Evolutionary conservation across 371 early-diverging fungal species (phyloP), one percentile per base, ranked within the genome.

Genomic region (Saksenaea vasiformis): DNA sequence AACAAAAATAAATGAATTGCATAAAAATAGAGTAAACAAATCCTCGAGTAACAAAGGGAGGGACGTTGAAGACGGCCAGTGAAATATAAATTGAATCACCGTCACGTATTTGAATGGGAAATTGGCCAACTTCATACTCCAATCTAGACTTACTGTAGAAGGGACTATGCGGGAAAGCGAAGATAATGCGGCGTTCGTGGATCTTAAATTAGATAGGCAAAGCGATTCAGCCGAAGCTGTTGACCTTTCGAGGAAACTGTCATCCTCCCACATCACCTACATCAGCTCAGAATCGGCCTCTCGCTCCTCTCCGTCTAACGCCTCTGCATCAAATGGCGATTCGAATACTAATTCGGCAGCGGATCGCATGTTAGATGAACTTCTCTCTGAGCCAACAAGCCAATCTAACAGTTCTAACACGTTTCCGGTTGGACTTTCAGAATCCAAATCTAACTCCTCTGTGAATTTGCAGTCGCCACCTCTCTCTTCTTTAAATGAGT

Each of bases 321-420:
- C n/a, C 22, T 22, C n/a, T 17, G 7, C 51, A 47, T 47, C 51
- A 17, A n/a, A 47, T 0, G 51, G 51, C 31, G 56, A 34, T 55
- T 55, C 56, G 56, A 31, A 5, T 1, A 34, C 57, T 11, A 56
- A 39, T 24, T 37, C 60, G 22, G 61, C 65, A 28, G 68, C 73
- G 17, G 67, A 73, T 39, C 71, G 60, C n/a, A 37, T 76, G 22
- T 37, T 76, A 26, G 71, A 76, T 59, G 77, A 76, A 55, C 59
- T 47, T 24, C 37, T 76, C 3, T 63, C 76, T 9, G 54, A 61
- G 24, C 19, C 57, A 15, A 22, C 60, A 5, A 47, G 14, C 5
- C 54, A 38, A 27, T 19, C 54, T 19, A 38, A 19, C 14, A 55
- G 14, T 3, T 27, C 31, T 15, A 27, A 24, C 15, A 26, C 62